Percentiles rank a stretch among this genome's conserved stretches.
Conservation (phyloP, 2,329 filamentous ascomycete genomes). For the Neurospora sp. region DNA sequence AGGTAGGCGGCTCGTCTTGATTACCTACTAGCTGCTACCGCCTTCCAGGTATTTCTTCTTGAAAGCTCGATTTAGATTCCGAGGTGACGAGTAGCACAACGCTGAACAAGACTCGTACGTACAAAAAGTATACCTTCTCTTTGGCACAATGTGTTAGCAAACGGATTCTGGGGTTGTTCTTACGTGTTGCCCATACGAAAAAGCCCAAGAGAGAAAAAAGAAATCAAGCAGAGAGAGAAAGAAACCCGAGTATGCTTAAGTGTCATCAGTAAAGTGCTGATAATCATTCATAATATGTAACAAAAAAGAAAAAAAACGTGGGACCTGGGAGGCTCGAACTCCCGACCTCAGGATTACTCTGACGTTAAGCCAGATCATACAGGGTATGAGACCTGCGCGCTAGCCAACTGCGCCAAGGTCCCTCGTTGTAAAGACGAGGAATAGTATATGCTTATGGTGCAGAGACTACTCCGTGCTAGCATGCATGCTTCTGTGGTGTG, state of each 20-base stretch:
- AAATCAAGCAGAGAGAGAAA: not conserved
- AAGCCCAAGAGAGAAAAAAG: not conserved
- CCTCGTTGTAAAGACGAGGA: not conserved
- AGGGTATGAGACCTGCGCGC: not conserved
- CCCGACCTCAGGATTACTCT: not conserved
- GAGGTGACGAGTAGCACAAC: too few species aligned
- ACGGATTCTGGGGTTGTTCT: not conserved
- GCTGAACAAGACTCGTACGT: not conserved
- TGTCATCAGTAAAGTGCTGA: not conserved
- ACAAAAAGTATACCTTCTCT: not conserved
- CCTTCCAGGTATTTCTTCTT: not conserved
- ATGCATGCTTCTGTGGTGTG: not conserved
- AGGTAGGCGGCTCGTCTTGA: not conserved
- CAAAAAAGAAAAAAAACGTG: not conserved
- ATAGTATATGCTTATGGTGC: not conserved
- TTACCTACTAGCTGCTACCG: slow-evolving; percentile 14
- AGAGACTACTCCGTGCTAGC: not conserved
- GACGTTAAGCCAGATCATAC: not conserved
- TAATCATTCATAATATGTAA: not conserved
- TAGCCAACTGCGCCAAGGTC: not conserved
- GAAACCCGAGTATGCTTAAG: not conserved
- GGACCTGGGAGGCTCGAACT: not conserved
- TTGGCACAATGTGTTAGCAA: not conserved
- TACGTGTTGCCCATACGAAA: not conserved
- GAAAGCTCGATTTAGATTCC: not conserved